Evolutionary conservation across 805 yeast genomes (phyloP), one percentile per base, ranked within the genome.

Genomic region (Lachancea dasiensis): DNA sequence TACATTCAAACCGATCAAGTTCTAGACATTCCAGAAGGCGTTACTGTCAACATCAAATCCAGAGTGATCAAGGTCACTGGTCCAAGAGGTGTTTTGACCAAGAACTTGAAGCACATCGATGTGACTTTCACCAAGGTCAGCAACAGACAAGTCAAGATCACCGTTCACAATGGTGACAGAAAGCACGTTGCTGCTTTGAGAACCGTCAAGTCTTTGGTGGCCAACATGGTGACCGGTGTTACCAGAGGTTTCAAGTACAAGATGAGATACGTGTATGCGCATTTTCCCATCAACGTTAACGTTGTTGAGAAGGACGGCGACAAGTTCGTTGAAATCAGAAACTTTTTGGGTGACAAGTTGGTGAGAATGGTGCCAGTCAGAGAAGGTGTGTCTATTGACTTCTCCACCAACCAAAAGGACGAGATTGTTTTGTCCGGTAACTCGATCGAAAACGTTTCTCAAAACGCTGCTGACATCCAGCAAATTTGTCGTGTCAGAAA

Each of bases 181-280:
- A 90, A 90, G 83, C 98, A 92, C 75, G 97, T 92, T 69, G 99
- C 99, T 69, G 84, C 96, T 65, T 78, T 92, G 69, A 89, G 97
- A 80, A 90, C 98, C 50, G 97, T 92, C 70, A 89, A 86, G 76
- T 86, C 97, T 54, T 75, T 92, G 67, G 77, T 92, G 61, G 67
- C 86, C 67, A 92, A 92, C 85, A 72, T 92, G 80, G 70, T 92
- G 73, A 85, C 84, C 57, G 99, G 99, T 84, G 98, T 92, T 68
- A 92, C 98, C 69, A 81, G 81, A 77, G 98, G 97, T 73, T 90
- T 74, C 95, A 81, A 85, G 75, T 92, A 92, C 92, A 92, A 92
- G 85, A 83, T 92, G 97, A 87, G 97, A 80, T 89, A 86, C 72
- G 98, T 92, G 53, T 94, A 90, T 69, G 99, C 98, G 81, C 98